Conservation (phyloP, 164 flowering plant species). For the Magnolia officinalis region DNA sequence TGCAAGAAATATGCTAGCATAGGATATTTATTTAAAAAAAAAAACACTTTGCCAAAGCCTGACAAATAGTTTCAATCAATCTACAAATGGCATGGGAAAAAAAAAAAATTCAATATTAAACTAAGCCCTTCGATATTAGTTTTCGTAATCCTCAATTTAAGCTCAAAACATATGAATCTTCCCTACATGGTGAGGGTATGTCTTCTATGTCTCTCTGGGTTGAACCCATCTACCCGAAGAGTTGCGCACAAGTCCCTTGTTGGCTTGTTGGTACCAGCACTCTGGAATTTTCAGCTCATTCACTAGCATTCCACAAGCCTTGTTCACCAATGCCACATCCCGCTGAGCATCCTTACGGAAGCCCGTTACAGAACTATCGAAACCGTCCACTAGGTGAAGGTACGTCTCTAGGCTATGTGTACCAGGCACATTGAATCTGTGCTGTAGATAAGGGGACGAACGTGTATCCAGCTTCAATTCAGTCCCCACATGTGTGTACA, state of each 20-base stretch:
- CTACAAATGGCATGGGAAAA: too few relatives aligned
- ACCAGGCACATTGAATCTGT: constrained; percentile 28
- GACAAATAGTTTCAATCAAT: too few relatives aligned
- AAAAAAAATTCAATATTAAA: too few relatives aligned
- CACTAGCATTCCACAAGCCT: constrained; percentile 35
- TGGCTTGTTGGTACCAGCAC: constrained; percentile 45
- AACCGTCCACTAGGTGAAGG: constrained; percentile 59
- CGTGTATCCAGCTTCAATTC: constrained; percentile 43
- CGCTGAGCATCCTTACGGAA: constrained; percentile 38
- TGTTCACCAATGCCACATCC: constrained; percentile 51
- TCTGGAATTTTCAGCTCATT: constrained; percentile 37
- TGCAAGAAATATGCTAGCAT: too few relatives aligned
- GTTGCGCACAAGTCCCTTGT: constrained; percentile 57
- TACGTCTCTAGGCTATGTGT: constrained; percentile 44
- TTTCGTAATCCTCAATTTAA: neutral
- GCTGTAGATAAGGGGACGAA: constrained; percentile 43
- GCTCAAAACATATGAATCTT: neutral
- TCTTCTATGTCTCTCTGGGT: constrained; percentile 53
- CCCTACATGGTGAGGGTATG: constrained; percentile 35
- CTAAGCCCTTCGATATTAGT: neutral
- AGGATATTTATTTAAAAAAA: too few relatives aligned
- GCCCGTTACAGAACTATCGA: constrained; percentile 1
- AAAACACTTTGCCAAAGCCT: too few relatives aligned
- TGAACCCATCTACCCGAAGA: constrained; percentile 58
- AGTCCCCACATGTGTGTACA: constrained; percentile 53